These are phyloP conservation scores for Arbutus unedo DNA, from an alignment of 148 eudicot species.

Conservation along the genomic window DNA sequence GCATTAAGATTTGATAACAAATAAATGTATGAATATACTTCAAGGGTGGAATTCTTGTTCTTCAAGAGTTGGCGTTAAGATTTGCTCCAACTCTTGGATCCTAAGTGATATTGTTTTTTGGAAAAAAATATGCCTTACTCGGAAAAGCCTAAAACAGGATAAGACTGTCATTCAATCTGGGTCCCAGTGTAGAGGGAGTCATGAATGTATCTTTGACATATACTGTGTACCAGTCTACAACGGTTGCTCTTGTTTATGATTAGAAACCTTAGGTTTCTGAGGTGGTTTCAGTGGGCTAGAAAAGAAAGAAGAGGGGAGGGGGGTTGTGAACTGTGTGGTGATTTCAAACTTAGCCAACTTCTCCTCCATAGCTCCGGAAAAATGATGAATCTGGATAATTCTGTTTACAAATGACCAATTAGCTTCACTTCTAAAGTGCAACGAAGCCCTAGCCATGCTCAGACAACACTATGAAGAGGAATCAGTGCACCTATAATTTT, in stretches of 20 bases:
- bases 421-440: background rate
- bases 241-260: background rate
- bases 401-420: background rate
- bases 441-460: background rate
- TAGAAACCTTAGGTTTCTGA: background rate
- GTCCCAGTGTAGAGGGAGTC: background rate
- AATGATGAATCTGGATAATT: background rate
- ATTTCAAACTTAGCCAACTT: background rate
- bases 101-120: too few relatives aligned
- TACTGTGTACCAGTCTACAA: background rate
- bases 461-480: background rate
- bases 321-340: background rate
- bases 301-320: background rate
- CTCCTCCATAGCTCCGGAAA: constrained; percentile 4
- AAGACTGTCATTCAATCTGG: background rate
- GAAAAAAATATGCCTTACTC: background rate
- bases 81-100: background rate
- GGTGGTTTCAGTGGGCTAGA: background rate
- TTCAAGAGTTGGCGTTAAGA: too few relatives aligned
- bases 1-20: background rate
- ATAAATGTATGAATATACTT: background rate
- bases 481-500: background rate
- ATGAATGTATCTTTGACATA: background rate
- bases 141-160: background rate
- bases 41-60: background rate